Evolutionary conservation across 2,329 filamentous ascomycete genomes (phyloP), one percentile per base, ranked within the genome.

Genomic region (Diaporthe longicolla): DNA sequence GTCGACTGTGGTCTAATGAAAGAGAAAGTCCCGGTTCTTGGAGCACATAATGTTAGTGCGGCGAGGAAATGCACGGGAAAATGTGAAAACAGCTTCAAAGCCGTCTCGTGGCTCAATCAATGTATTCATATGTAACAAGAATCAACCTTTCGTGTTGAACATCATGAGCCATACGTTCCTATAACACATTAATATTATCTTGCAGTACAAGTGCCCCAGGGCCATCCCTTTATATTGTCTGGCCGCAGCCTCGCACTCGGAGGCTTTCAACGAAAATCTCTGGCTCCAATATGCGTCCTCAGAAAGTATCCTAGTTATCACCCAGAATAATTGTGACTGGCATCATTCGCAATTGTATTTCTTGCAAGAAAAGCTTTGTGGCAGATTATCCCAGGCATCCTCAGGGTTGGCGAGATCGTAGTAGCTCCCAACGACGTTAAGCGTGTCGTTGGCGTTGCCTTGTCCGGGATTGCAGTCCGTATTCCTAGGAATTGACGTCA

Each of bases 301-400:
- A 11, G 40, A 15, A 17, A 19, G 37, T 2, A 26, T 3, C 10
- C 2, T 19, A 19, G 4, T 13, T 2, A 19, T 13, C 17, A 1
- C 1, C n/a, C n/a, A 7, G 15, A 1, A 29, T 3, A 10, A 35
- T 10, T 2, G 10, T 50, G 11, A 19, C 10, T 24, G 3, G 11
- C 5, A 71, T 52, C 15, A 59, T 43, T 35, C 69, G 24, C 73
- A 74, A 21, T 73, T 59, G 40, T 74, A 74, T 10, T 72, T 40
- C 40, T 40, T 66, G 45, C 73, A 73, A 1, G 70, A 74, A 32
- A 74, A 73, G 9, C 73, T 74, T n/a, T 74, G 73, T 3, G 73
- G 21, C 13, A 74, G 40, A 48, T 73, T 74, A 15, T 74, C 73
- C 73, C 73, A 74, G 10, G 48, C n/a, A 43, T 74, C 73, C 17